Evolutionary conservation across 257 asterid species (phyloP), one percentile per base, ranked within the genome.

Genomic region (Plantago ovata): DNA sequence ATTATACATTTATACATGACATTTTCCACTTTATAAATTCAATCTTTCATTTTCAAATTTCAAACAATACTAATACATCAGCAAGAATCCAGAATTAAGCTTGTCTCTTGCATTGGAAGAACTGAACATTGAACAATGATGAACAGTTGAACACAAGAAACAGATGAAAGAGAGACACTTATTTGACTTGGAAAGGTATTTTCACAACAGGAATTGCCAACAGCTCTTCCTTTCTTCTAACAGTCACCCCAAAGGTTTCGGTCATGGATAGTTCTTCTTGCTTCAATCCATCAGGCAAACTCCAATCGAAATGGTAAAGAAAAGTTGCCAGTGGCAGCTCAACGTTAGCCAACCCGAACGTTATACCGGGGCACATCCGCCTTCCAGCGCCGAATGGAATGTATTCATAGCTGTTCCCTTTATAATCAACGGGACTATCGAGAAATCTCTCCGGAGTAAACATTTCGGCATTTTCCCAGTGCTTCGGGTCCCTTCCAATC

Each of bases 291-390:
- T 18, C 9, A 2, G 75, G 66, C 23, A 69, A 12, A 24, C n/a
- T 51, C 75, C 75, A 69, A 16, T 64, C 62, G 38, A 63, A 70
- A 23, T 70, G 63, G 47, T 42, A 70, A 3, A 70, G 58, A 32
- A 64, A 38, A 32, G 40, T 58, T 9, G 75, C 62, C 9, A 70
- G 56, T 38, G 62, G 56, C 8, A 64, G 53, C 54, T 58, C 70
- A 19, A 70, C 41, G 15, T 60, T 59, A 1, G 62, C 66, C 7
- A 70, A 11, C 4, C 64, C 62, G 22, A 70, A 70, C 9, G 46
- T 4, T 42, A 58, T 43, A 7, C 70, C 70, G 4, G 75, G 75
- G 48, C 75, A 69, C n/a, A 63, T 63, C 62, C 75, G 63, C 24
- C 70, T 69, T 42, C 75, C 70, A 2, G 63, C 70, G 1, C 75